Base-by-base conservation (phyloP, 2,329 filamentous ascomycete genomes). In the Fusarium sp. region DNA sequence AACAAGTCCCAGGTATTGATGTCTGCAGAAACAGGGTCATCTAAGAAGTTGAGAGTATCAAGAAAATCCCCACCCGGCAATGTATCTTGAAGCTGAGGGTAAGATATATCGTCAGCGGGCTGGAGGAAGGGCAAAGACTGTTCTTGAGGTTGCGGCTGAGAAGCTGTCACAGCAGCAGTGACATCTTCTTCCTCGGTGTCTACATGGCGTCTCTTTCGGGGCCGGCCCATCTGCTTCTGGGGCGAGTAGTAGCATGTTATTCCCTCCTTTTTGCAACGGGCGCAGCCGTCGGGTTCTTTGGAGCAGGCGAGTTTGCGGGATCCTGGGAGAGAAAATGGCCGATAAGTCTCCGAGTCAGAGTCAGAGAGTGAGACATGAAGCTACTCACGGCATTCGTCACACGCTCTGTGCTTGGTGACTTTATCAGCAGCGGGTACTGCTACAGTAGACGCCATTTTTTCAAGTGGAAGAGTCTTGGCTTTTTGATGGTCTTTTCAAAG, bases 201-300 rank as follows among this genome's bases (percentile, higher is more conserved):
- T 30, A 77, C 67, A 43, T 78, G 77, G 20, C 80, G 83, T 60
- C 87, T 82, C 78, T 91, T 91, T 58, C 88, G 82, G 23, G 89
- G 89, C 43, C 89, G 82, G 6, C 89, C 89, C 89, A 91, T 91
- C 42, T 82, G 87, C 78, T 91, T 91, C 75, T 90, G 89, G 14
- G 84, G 81, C 10, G 88, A 90, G 78, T 90, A 91, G 68, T 87
- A 82, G 73, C 89, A 91, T 43, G 64, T 58, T 43, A 90, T 84
- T 60, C 82, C 83, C 70, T 91, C 89, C 59, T 82, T 83, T 57
- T 79, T 82, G 74, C 89, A 91, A 59, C 89, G 84, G 10, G 82
- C 79, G 76, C 89, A 91, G 59, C 88, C 88, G 55, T 85, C 83
- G 3, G 81, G 76, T 70, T 90, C 87, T 73, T 91, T 91, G 42